Evolutionary conservation across 352 stramenopile species (phyloP).

Genomic region (Aphanomyces invadans): DNA sequence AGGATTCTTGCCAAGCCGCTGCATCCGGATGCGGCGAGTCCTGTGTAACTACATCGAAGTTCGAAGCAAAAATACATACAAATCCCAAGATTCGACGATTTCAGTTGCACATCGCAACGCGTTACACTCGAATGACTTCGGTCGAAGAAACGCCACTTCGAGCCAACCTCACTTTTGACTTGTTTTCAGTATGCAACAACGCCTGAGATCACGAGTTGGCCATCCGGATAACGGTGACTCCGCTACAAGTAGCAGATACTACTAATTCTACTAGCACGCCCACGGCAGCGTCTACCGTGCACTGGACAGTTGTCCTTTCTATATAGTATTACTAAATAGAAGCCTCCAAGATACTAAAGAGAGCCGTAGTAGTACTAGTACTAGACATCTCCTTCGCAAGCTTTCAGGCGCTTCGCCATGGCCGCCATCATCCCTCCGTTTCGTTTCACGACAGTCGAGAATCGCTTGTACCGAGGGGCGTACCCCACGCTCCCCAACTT

Average conservation of each 20-base stretch:
- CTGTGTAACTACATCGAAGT: background rate
- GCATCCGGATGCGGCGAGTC: background rate
- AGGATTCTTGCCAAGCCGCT: background rate
- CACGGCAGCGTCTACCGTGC: too few species aligned
- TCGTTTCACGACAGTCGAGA: constrained; percentile 78
- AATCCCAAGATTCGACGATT: background rate
- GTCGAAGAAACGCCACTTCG: too few species aligned
- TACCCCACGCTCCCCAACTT: constrained; percentile 86
- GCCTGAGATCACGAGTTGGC: background rate
- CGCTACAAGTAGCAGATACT: too few species aligned
- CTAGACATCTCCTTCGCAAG: too few species aligned
- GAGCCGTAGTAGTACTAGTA: background rate
- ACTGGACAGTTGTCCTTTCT: too few species aligned
- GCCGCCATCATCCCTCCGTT: constrained; percentile 79
- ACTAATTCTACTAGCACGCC: too few species aligned
- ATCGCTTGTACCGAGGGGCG: constrained; percentile 65
- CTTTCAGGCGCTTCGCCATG: too few species aligned
- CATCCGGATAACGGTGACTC: background rate
- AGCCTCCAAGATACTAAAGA: too few species aligned
- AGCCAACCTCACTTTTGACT: background rate
- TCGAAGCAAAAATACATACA: background rate
- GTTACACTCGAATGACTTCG: background rate
- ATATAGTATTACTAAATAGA: too few species aligned
- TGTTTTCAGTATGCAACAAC: background rate
- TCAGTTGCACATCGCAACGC: background rate